Evolutionary conservation across 2,329 filamentous ascomycete genomes (phyloP).

Genomic region (Calonectria montana): DNA sequence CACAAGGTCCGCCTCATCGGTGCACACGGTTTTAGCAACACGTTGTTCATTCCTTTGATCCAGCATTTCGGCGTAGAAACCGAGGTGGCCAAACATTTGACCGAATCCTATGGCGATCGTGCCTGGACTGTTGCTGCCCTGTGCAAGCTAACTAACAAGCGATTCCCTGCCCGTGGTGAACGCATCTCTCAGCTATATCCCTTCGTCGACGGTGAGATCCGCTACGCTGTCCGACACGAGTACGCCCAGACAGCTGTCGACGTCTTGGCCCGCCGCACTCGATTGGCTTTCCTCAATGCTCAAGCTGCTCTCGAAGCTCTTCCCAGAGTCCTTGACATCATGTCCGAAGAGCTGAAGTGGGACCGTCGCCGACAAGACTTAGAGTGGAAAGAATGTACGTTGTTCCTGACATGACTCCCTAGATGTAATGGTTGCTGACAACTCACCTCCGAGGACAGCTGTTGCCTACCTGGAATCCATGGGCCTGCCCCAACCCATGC

Average conservation of each 20-base stretch:
- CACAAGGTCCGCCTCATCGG: slow-evolving; percentile 85
- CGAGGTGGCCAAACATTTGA: slow-evolving; percentile 90
- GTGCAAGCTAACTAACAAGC: slow-evolving; percentile 78
- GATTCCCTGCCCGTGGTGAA: slow-evolving; percentile 86
- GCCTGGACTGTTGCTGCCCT: slow-evolving; percentile 91
- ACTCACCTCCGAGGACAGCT: slow-evolving; percentile 51
- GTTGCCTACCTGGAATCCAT: slow-evolving; percentile 72
- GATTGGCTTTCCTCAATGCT: slow-evolving; percentile 90
- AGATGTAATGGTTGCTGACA: slow-evolving; percentile 14
- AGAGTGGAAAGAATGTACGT: slow-evolving; percentile 83
- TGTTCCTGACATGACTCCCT: slow-evolving; percentile 10
- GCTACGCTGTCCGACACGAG: slow-evolving; percentile 88
- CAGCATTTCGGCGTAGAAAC: slow-evolving; percentile 94
- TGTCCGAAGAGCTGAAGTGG: slow-evolving; percentile 88
- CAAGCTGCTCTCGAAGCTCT: slow-evolving; percentile 90
- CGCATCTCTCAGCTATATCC: slow-evolving; percentile 86
- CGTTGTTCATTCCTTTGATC: slow-evolving; percentile 94
- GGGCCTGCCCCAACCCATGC: slow-evolving; percentile 72
- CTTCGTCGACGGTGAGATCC: slow-evolving; percentile 91
- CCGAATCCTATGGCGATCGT: slow-evolving; percentile 88
- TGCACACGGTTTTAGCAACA: slow-evolving; percentile 87
- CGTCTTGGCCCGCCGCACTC: slow-evolving; percentile 84
- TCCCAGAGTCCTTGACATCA: slow-evolving; percentile 87
- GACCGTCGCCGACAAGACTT: slow-evolving; percentile 75
- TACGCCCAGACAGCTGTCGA: slow-evolving; percentile 93